These are phyloP conservation scores for Nothophytophthora sp. DNA, from an alignment of 352 stramenopile genomes.

Conservation along the genomic window DNA sequence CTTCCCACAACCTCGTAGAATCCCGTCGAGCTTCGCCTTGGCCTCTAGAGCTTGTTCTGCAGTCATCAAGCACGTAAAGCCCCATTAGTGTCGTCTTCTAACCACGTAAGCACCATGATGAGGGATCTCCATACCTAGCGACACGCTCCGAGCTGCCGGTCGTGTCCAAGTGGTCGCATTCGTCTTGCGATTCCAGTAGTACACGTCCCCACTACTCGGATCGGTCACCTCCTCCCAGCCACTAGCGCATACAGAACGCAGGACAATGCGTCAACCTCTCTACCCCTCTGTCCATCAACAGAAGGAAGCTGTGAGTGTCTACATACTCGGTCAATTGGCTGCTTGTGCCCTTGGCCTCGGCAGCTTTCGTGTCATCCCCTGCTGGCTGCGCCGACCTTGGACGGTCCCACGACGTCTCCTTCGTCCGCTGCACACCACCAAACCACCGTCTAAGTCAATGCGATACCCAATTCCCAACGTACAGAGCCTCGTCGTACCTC, in stretches of 20 bases:
- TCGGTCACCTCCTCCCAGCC: slow-evolving; percentile 69
- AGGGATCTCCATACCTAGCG: slow-evolving; percentile 39
- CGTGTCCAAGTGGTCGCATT: slow-evolving; percentile 77
- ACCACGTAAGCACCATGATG: not conserved
- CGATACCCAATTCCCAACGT: not conserved
- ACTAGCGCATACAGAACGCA: slow-evolving; percentile 23
- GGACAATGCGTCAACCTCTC: not conserved
- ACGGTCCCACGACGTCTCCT: slow-evolving; percentile 78
- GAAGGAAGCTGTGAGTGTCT: not conserved
- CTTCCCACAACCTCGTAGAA: slow-evolving; percentile 45
- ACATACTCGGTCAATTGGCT: slow-evolving; percentile 22
- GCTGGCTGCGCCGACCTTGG: slow-evolving; percentile 18
- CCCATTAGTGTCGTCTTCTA: not conserved
- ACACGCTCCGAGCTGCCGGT: slow-evolving; percentile 44
- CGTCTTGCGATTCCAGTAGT: slow-evolving; percentile 79
- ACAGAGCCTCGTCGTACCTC: slow-evolving; percentile 37
- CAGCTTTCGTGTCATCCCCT: not conserved
- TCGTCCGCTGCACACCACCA: slow-evolving; percentile 50
- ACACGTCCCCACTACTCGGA: slow-evolving; percentile 47
- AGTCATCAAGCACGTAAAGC: not conserved
- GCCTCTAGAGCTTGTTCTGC: slow-evolving; percentile 52
- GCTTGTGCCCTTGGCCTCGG: slow-evolving; percentile 5
- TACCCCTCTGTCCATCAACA: not conserved
- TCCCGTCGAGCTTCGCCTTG: slow-evolving; percentile 63
- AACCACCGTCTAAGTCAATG: slow-evolving; percentile 1